Evolutionary conservation across 208 protist species (phyloP).

Genomic region (Leishmania tarentolae): DNA sequence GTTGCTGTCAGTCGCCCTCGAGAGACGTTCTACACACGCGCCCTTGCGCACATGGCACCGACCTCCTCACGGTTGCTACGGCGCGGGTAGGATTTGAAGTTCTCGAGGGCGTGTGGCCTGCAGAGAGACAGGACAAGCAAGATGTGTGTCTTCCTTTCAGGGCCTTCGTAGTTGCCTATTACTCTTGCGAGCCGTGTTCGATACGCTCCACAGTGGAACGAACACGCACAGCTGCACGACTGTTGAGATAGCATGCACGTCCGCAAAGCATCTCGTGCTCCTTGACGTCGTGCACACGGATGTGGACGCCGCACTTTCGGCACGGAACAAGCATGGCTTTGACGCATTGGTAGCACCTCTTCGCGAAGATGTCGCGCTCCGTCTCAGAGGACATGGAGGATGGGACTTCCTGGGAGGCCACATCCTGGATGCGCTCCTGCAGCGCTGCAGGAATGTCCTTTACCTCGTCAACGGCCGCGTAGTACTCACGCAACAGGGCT

Average conservation of each 20-base stretch:
- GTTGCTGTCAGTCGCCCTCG: not conserved
- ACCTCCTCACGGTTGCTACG: not conserved
- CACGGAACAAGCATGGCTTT: conserved; percentile 66
- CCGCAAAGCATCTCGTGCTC: conserved; percentile 76
- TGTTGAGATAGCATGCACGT: conserved; percentile 42
- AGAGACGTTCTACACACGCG: not conserved
- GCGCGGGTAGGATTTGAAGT: not conserved
- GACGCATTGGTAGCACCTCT: conserved; percentile 51
- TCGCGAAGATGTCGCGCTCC: conserved; percentile 38
- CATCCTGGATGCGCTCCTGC: conserved; percentile 16
- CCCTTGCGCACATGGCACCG: not conserved
- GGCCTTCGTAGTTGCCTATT: not conserved
- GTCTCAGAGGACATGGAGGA: conserved; percentile 24
- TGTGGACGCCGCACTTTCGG: conserved; percentile 44
- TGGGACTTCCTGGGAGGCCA: conserved; percentile 25
- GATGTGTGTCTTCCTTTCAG: not conserved
- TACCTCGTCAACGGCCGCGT: conserved; percentile 4
- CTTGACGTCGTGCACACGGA: conserved; percentile 73
- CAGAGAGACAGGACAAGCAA: conserved; percentile 5
- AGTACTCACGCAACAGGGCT: conserved; percentile 41
- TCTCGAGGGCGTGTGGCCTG: not conserved
- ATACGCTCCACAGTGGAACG: conserved; percentile 37
- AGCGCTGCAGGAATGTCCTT: conserved; percentile 21
- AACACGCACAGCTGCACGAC: conserved; percentile 43
- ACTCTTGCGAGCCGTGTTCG: conserved; percentile 16